Base-by-base conservation (phyloP, 805 yeast species). In the Metschnikowia colocasiae region DNA sequence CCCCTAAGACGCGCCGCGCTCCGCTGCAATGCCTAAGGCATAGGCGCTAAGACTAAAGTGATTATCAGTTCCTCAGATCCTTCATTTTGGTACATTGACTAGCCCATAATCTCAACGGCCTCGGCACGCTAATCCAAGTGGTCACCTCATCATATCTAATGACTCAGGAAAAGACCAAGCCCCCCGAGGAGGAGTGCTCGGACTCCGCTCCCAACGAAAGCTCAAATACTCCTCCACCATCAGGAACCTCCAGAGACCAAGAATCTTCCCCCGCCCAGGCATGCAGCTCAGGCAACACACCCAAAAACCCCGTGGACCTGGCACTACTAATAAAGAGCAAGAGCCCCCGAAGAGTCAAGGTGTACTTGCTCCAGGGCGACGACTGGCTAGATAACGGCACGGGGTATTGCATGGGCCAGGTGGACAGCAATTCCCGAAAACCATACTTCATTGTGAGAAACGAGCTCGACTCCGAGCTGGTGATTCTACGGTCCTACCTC, bases 301-400 rank as follows among this genome's bases (percentile, higher is more conserved):
- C 36, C 29, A 23, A 7, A 15, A 19, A 6, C 12, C 7, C 23
- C 22, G 29, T 15, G 23, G 43, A 40, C 27, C 26, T 31, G 6
- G 36, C 35, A 7, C 43, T 29, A 30, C 36, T 31, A 13, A 43
- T 54, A 26, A 37, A 54, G 27, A 51, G 56, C 54, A 47, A 47
- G 25, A 58, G 62, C 3, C 87, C 90, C 10, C 79, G 90, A 60
- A 72, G 97, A 53, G 99, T 92, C 42, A 92, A 91, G 61, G 92
- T 94, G n/a, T 94, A 92, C 61, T 75, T 87, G 13, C 71, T 94
- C 27, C 82, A 81, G 33, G 85, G 86, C 25, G 91, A 85, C 41
- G 84, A 80, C 56, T 92, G 99, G 99, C 72, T 81, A 33, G 98
- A 92, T 60, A 80, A 85, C 40, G 98, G 97, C 16, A 90, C 97